Evolutionary conservation across 805 yeast species (phyloP).

Genomic region (Nakazawaea molendinolei): DNA sequence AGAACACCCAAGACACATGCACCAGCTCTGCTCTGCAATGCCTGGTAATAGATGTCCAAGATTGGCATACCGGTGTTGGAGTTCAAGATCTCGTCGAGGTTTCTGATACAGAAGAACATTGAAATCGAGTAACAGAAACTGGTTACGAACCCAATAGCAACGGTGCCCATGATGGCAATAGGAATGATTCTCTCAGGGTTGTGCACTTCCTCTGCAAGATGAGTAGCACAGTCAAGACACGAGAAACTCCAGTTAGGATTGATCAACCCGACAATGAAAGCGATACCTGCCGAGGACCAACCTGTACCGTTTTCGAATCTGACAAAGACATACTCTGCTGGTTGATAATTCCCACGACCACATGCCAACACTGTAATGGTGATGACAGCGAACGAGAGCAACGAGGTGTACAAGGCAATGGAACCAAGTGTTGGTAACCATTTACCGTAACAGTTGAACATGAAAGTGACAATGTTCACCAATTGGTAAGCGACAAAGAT

Average conservation of each 20-base stretch:
- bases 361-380: conserved; percentile 47
- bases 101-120: conserved; percentile 52
- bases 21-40: conserved; percentile 43
- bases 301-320: conserved; percentile 52
- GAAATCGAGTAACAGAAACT: conserved; percentile 45
- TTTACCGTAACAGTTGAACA: conserved; percentile 45
- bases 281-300: conserved; percentile 52
- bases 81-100: conserved; percentile 39
- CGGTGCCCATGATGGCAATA: conserved; percentile 54
- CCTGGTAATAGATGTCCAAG: conserved; percentile 56
- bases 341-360: conserved; percentile 44
- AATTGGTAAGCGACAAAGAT: conserved; percentile 44
- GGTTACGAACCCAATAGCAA: conserved; percentile 60
- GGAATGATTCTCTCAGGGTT: conserved; percentile 57
- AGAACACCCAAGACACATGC: conserved; percentile 45
- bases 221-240: conserved; percentile 66
- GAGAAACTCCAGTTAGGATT: conserved; percentile 68
- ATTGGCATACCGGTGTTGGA: conserved; percentile 59
- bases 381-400: conserved; percentile 45
- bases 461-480: conserved; percentile 32
- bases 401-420: conserved; percentile 43
- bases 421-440: conserved; percentile 46
- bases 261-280: conserved; percentile 63
- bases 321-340: conserved; percentile 46
- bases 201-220: conserved; percentile 60